Evolutionary conservation across 257 asterid species (phyloP).

Genomic region (Knoxia roxburghii): DNA sequence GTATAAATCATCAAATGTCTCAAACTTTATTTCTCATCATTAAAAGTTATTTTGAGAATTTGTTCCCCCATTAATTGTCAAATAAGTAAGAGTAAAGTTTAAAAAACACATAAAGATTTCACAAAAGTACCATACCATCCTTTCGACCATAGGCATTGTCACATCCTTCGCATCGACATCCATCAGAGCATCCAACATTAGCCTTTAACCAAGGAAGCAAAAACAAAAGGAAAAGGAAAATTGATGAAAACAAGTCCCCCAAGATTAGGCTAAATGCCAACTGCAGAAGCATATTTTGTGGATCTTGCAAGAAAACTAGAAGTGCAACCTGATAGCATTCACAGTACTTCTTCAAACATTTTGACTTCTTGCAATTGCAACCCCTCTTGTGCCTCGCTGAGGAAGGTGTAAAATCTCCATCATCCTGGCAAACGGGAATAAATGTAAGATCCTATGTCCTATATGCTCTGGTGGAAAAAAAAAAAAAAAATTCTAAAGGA

Average conservation of each 20-base stretch:
- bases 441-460: conserved; percentile 10
- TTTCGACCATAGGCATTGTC: conserved; percentile 57
- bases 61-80: not conserved
- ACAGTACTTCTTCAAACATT: conserved; percentile 76
- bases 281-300: not conserved
- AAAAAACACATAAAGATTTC: not conserved
- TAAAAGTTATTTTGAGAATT: not conserved
- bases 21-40: not conserved
- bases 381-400: conserved; percentile 80
- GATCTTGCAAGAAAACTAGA: conserved; percentile 2
- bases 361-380: conserved; percentile 87
- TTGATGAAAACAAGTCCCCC: conserved; percentile 5
- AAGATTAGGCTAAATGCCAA: not conserved
- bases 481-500: conserved; percentile 13
- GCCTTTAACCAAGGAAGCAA: conserved; percentile 32
- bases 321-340: conserved; percentile 75
- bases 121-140: conserved; percentile 46
- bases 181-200: conserved; percentile 77
- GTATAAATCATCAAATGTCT: not conserved
- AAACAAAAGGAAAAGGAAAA: conserved; percentile 6
- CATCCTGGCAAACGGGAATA: conserved; percentile 36
- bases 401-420: conserved; percentile 43
- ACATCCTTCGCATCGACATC: conserved; percentile 89
- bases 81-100: not conserved
- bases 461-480: conserved; percentile 4